Conservation (phyloP, 208 protist genomes). For the Leishmania tarentolae region DNA sequence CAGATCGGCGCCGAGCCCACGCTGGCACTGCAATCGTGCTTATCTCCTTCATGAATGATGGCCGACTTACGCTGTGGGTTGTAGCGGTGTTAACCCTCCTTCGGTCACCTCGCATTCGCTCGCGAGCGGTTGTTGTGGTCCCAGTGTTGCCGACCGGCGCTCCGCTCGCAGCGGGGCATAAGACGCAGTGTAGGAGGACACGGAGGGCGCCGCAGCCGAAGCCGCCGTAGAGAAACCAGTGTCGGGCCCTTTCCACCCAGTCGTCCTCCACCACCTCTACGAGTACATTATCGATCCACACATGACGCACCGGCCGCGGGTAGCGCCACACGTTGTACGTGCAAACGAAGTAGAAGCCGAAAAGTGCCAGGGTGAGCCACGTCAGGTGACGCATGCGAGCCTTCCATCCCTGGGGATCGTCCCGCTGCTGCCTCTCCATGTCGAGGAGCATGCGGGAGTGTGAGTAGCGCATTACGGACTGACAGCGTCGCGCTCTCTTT, state of each 20-base stretch:
- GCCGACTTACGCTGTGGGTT: background rate
- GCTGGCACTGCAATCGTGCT: slow-evolving; percentile 29
- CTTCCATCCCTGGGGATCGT: slow-evolving; percentile 6
- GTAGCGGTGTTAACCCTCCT: background rate
- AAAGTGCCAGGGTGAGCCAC: slow-evolving; percentile 12
- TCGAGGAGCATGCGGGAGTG: slow-evolving; percentile 28
- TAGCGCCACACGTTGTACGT: slow-evolving; percentile 35
- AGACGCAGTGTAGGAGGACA: slow-evolving; percentile 12
- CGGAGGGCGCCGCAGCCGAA: slow-evolving; percentile 30
- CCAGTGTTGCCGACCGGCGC: background rate
- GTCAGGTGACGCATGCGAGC: slow-evolving; percentile 23
- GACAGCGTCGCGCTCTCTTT: background rate
- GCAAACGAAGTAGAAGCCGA: slow-evolving; percentile 20
- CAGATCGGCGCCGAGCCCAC: slow-evolving; percentile 22
- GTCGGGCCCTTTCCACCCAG: slow-evolving; percentile 21
- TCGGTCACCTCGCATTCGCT: background rate
- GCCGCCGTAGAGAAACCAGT: slow-evolving; percentile 17
- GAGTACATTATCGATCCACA: slow-evolving; percentile 76
- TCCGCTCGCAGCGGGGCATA: background rate
- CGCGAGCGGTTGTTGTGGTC: background rate
- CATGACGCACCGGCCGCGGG: slow-evolving; percentile 38
- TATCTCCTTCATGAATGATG: background rate
- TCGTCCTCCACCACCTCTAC: slow-evolving; percentile 74
- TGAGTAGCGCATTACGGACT: slow-evolving; percentile 26
- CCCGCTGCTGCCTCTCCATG: slow-evolving; percentile 30